Evolutionary conservation across 805 yeast genomes (phyloP).

Genomic region (Ogataea nonfermentans): DNA sequence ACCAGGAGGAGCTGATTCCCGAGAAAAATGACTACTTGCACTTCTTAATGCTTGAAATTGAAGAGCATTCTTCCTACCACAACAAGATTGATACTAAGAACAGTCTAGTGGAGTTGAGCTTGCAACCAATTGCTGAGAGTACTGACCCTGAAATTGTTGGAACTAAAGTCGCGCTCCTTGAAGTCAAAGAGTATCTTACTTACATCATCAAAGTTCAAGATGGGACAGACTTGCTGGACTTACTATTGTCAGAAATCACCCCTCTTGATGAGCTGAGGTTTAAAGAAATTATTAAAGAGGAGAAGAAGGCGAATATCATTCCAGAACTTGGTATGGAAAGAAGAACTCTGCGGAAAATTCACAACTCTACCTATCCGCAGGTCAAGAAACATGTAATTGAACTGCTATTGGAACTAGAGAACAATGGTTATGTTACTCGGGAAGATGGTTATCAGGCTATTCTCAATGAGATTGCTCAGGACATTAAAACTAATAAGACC

Average conservation of each 20-base stretch:
- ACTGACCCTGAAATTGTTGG: slow-evolving; percentile 44
- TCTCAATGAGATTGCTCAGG: slow-evolving; percentile 79
- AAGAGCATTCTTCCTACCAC: slow-evolving; percentile 19
- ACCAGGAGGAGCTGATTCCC: slow-evolving; percentile 45
- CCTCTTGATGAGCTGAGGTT: slow-evolving; percentile 69
- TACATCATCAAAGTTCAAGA: slow-evolving; percentile 84
- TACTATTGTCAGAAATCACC: slow-evolving; percentile 60
- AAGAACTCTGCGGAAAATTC: slow-evolving; percentile 40
- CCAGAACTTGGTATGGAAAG: slow-evolving; percentile 34
- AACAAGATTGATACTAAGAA: slow-evolving; percentile 19
- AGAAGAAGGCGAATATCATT: slow-evolving; percentile 31
- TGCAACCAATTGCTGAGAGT: slow-evolving; percentile 26
- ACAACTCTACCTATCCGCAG: slow-evolving; percentile 56
- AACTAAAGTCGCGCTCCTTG: slow-evolving; percentile 51
- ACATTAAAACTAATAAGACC: slow-evolving; percentile 52
- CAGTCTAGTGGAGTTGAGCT: slow-evolving; percentile 17
- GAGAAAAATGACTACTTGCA: slow-evolving; percentile 45
- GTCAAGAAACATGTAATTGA: slow-evolving; percentile 76
- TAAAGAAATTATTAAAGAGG: slow-evolving; percentile 50
- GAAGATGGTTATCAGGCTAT: slow-evolving; percentile 73
- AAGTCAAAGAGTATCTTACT: slow-evolving; percentile 77
- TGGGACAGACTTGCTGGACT: slow-evolving; percentile 54
- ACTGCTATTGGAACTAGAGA: slow-evolving; percentile 72
- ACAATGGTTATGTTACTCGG: slow-evolving; percentile 60
- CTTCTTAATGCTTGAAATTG: slow-evolving; percentile 23